Conservation (phyloP, 192 early-diverging fungal genomes). For the Coemansia sp. region DNA sequence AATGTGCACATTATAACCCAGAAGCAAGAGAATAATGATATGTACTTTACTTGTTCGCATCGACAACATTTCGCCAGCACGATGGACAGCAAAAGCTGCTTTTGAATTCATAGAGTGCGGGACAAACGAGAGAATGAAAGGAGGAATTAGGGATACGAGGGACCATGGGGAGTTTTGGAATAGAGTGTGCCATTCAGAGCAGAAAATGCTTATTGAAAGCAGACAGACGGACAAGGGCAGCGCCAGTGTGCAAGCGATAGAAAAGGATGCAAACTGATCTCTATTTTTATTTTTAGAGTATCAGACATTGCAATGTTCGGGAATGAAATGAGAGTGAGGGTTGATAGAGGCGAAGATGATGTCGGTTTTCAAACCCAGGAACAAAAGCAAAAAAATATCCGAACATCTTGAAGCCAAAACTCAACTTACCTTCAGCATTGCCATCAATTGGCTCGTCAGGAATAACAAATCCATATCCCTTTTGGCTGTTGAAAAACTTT, state of each 20-base stretch:
- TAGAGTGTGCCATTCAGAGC: neutral
- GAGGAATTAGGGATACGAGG: constrained; percentile 7
- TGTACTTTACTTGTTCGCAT: neutral
- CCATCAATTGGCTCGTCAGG: constrained; percentile 64
- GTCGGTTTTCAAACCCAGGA: constrained; percentile 5
- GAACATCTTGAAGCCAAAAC: constrained; percentile 6
- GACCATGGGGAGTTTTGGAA: constrained; percentile 7
- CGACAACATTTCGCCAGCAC: neutral
- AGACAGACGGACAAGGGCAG: neutral
- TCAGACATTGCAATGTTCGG: neutral
- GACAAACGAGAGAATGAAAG: neutral
- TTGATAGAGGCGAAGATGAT: neutral
- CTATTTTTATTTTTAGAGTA: neutral
- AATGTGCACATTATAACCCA: neutral
- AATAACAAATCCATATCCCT: constrained; percentile 90
- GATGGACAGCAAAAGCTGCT: neutral
- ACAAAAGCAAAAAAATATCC: constrained; percentile 11
- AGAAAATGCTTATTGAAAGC: neutral
- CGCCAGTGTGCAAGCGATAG: neutral
- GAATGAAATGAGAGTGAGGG: neutral
- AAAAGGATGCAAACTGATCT: neutral
- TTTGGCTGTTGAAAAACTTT: constrained; percentile 87
- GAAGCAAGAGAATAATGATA: neutral
- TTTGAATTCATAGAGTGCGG: neutral
- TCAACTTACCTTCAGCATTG: constrained; percentile 70